Conservation (phyloP, 345 rosid species). For the Citrus cavaleriei region DNA sequence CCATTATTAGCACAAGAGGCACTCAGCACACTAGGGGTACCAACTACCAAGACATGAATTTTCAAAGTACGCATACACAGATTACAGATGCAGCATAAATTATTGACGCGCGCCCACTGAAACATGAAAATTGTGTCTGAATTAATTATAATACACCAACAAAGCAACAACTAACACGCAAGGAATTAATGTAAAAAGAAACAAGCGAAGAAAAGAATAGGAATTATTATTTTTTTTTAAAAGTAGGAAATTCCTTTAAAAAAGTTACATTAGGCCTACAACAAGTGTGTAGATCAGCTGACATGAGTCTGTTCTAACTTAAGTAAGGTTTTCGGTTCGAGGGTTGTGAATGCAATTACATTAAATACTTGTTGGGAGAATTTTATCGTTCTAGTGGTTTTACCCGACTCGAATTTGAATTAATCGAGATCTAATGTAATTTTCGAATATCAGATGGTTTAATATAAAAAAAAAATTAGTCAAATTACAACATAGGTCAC, state of each 20-base stretch:
- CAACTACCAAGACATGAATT: background rate
- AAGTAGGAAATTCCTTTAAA: no score
- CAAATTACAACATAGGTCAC: no score
- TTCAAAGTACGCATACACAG: background rate
- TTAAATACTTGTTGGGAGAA: no score
- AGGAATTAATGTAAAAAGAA: background rate
- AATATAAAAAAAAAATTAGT: no score
- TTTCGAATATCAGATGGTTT: no score
- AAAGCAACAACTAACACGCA: background rate
- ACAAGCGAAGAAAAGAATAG: no score
- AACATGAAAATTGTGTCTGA: background rate
- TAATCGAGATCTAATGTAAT: no score
- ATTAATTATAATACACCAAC: background rate
- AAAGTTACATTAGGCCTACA: no score
- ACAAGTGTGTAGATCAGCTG: no score
- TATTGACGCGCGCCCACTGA: background rate
- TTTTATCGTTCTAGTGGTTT: accelerated
- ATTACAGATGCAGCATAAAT: background rate
- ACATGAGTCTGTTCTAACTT: accelerated
- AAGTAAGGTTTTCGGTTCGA: no score
- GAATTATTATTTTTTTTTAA: no score
- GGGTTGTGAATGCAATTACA: accelerated
- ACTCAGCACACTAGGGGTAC: background rate
- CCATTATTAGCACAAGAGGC: background rate
- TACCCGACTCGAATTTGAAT: no score